Evolutionary conservation across 306 rosid genomes (phyloP).

Genomic region (Dryas drummondii): DNA sequence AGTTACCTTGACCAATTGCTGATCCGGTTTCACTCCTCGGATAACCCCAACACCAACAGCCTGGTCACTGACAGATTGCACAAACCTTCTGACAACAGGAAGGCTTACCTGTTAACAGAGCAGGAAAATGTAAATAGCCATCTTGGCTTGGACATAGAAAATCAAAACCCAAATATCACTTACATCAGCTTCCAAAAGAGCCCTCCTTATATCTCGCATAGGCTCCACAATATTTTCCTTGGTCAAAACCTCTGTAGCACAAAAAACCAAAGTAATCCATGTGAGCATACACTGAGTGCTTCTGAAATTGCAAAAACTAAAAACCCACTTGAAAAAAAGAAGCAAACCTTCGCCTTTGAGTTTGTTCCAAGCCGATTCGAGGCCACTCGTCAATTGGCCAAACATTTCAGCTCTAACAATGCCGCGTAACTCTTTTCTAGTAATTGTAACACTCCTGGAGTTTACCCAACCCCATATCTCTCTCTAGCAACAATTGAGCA

Average conservation of each 20-base stretch:
- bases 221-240: constrained; percentile 96
- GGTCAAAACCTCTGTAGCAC: constrained; percentile 80
- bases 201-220: constrained; percentile 94
- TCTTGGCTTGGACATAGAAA: not conserved
- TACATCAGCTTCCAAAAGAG: constrained; percentile 98
- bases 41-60: constrained; percentile 90
- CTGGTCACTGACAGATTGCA: constrained; percentile 83
- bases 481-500: constrained; percentile 46
- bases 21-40: constrained; percentile 91
- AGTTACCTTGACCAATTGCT: constrained; percentile 86
- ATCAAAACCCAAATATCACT: constrained; percentile 27
- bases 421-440: constrained; percentile 48
- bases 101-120: constrained; percentile 81
- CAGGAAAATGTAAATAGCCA: constrained; percentile 10
- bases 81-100: constrained; percentile 97
- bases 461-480: constrained; percentile 90
- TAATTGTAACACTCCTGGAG: constrained; percentile 39
- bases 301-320: not conserved
- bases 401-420: constrained; percentile 92
- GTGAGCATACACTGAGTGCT: not conserved
- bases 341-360: constrained; percentile 91
- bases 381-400: constrained; percentile 86
- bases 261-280: constrained; percentile 8
- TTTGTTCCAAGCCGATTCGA: constrained; percentile 94
- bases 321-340: not conserved